Evolutionary conservation across 352 stramenopile species (phyloP).

Genomic region (Lagenidium giganteum): DNA sequence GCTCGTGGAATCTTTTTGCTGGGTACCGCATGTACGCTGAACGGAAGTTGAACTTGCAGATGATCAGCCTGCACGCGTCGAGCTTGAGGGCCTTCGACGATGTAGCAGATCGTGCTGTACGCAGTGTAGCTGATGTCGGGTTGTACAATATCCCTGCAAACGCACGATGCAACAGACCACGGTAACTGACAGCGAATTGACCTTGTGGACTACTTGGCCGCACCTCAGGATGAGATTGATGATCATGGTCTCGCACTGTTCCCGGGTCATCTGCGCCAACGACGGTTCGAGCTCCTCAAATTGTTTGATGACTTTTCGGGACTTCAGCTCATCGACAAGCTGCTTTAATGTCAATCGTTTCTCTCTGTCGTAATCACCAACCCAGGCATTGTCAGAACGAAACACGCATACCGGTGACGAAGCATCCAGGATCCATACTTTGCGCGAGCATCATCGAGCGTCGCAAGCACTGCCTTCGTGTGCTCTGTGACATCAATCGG

Average conservation of each 20-base stretch:
- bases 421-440: too few species aligned
- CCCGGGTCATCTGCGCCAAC: conserved; percentile 21
- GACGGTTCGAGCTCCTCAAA: conserved; percentile 20
- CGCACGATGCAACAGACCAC: background rate
- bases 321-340: conserved; percentile 45
- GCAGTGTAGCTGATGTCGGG: conserved; percentile 55
- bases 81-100: conserved; percentile 26
- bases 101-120: conserved; percentile 56
- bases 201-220: background rate
- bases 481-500: conserved; percentile 32
- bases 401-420: conserved; percentile 25
- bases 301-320: conserved; percentile 29
- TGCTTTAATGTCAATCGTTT: conserved; percentile 48
- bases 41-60: conserved; percentile 2
- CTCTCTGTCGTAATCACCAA: too few species aligned
- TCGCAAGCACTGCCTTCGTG: conserved; percentile 13
- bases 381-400: too few species aligned
- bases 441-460: conserved; percentile 26
- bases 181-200: conserved; percentile 2
- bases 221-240: conserved; percentile 34
- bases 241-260: conserved; percentile 27
- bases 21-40: too few species aligned
- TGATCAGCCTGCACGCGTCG: conserved; percentile 12
- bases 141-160: conserved; percentile 38
- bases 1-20: background rate